These are phyloP conservation scores for Asterionellopsis glacialis DNA, from an alignment of 108 stramenopile genomes.

Conservation along the genomic window DNA sequence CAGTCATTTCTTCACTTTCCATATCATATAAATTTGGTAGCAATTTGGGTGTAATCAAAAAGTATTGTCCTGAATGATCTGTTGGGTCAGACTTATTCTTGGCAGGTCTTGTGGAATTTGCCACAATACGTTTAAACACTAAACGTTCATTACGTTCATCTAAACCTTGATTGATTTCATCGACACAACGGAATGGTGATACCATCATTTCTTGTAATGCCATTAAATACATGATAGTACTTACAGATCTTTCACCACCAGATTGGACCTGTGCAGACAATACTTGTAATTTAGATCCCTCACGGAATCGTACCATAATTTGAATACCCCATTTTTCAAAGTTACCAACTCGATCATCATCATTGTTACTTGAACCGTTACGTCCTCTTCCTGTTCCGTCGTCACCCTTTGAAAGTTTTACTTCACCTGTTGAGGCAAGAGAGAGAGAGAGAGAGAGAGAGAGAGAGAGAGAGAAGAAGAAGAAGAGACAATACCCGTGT, in stretches of 20 bases:
- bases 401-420: slow-evolving; percentile 34
- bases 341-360: slow-evolving; percentile 23
- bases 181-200: slow-evolving; percentile 95
- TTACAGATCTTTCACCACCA: slow-evolving; percentile 93
- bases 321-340: slow-evolving; percentile 85
- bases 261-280: slow-evolving; percentile 88
- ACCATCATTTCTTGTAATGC: slow-evolving; percentile 92
- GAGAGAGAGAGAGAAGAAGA: background rate
- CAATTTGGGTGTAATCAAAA: slow-evolving; percentile 97
- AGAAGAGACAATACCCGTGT: background rate
- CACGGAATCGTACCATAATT: slow-evolving; percentile 88
- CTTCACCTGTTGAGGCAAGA: slow-evolving; percentile 28
- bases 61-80: slow-evolving; percentile 88
- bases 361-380: background rate
- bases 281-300: slow-evolving; percentile 52
- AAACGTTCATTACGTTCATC: slow-evolving; percentile 94
- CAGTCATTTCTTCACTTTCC: slow-evolving; percentile 88
- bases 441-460: background rate
- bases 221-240: slow-evolving; percentile 97
- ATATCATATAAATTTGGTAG: slow-evolving; percentile 91
- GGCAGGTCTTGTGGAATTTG: slow-evolving; percentile 65
- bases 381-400: background rate
- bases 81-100: slow-evolving; percentile 19
- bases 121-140: slow-evolving; percentile 91
- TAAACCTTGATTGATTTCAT: slow-evolving; percentile 99